These are phyloP conservation scores for Zasmidium cellare DNA, from an alignment of 2,329 filamentous ascomycete genomes.

Conservation along the genomic window DNA sequence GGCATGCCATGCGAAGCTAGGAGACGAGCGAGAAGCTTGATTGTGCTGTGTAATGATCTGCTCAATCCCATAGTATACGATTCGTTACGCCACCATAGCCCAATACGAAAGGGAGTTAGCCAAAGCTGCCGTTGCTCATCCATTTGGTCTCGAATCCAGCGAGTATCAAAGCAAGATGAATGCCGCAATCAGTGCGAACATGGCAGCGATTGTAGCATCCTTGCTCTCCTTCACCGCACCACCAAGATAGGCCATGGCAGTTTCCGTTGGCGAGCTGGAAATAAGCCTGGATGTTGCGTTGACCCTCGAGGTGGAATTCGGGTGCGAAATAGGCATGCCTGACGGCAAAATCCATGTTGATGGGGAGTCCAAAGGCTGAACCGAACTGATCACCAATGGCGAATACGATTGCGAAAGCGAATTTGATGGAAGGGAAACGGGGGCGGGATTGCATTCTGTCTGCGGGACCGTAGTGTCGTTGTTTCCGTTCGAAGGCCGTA, in stretches of 20 bases:
- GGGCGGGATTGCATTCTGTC: neutral
- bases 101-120: too few species aligned
- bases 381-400: neutral
- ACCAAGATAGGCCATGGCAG: neutral
- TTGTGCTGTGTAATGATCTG: too few species aligned
- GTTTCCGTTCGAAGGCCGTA: neutral
- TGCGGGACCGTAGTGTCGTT: neutral
- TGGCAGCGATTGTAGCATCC: neutral
- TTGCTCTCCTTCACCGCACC: neutral
- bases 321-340: neutral
- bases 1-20: too few species aligned
- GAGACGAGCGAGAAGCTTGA: too few species aligned
- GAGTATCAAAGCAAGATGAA: neutral
- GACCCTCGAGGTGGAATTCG: neutral
- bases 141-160: neutral
- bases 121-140: neutral
- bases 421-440: neutral
- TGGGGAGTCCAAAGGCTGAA: neutral
- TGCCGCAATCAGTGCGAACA: constrained; percentile 1
- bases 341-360: neutral
- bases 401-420: neutral
- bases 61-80: too few species aligned
- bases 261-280: neutral
- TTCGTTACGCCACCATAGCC: too few species aligned
- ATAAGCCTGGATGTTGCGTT: neutral